Base-by-base conservation (phyloP, 495 filamentous ascomycete genomes). In the Penicillium flavigenum region DNA sequence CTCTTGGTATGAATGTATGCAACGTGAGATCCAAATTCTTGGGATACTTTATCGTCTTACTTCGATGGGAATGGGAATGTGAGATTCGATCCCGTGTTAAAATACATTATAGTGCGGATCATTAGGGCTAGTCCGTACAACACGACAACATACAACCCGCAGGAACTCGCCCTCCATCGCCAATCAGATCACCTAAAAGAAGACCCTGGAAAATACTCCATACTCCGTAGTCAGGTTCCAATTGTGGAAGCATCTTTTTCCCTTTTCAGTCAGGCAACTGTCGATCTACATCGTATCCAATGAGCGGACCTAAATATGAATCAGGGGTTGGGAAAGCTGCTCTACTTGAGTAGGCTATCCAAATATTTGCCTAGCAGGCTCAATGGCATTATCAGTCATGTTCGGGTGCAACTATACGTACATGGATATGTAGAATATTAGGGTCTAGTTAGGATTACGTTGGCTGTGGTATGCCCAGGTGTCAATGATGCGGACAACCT, bases 1-100 rank as follows among this genome's bases (percentile, higher is more conserved):
- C n/a, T 56, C 29, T 47, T 58, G 60, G 61, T 31, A 54, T 47
- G 56, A 51, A 58, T 66, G 57, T 60, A 42, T 49, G 50, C 38
- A 36, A 44, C 24, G 1, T 43, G 6, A 24, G 36, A 19, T 29
- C 14, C 6, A 17, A 39, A 39, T 39, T 39, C 16, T 6, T 39
- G 16, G 31, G 11, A 16, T 8, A 36, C 20, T n/a, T 17, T 8
- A 24, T 27, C 32, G 20, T 34, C 22, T 22, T 22, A 22, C 22
- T 22, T 22, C 50, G 22, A 53, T 29, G 17, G 29, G 46, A 48
- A 32, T 48, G 29, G 14, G 27, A 34, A 14, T 29, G 24, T 42
- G 17, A 27, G 36, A 41, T 52, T 20, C 50, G 48, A 39, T 51
- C 48, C n/a, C 3, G 6, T 39, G 10, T 11, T 27, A 26, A 20